These are phyloP conservation scores for Russula foetens DNA, from an alignment of 768 basidiomycete species.

Conservation along the genomic window DNA sequence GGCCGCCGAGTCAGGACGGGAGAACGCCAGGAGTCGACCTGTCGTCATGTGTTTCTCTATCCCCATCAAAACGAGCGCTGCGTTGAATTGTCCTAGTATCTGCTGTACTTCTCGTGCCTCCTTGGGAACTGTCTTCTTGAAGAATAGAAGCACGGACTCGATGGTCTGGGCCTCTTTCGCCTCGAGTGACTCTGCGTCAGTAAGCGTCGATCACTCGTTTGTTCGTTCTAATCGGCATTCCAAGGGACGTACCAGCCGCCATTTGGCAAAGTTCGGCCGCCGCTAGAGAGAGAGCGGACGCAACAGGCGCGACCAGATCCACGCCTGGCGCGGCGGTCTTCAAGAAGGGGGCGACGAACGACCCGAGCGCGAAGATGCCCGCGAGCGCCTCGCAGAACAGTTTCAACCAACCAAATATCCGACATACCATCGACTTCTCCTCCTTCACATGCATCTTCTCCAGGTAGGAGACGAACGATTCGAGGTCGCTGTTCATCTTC, in stretches of 20 bases:
- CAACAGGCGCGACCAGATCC: not conserved
- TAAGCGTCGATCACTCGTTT: not conserved
- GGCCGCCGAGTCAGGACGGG: not conserved
- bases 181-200: not conserved
- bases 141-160: conserved; percentile 5
- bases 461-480: no score
- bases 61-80: conserved; percentile 6
- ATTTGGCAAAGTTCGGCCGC: not conserved
- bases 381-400: no score
- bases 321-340: not conserved
- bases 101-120: conserved; percentile 5
- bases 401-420: no score
- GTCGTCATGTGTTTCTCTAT: conserved; percentile 11
- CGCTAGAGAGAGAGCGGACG: conserved; percentile 1
- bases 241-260: not conserved
- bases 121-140: conserved; percentile 9
- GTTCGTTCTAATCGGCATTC: not conserved
- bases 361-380: no score
- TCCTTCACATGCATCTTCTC: no score
- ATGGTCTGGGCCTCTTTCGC: conserved; percentile 1
- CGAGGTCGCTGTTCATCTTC: no score
- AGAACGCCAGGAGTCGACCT: conserved; percentile 1
- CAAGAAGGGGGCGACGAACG: conserved; percentile 2
- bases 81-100: conserved; percentile 3
- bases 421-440: no score